These are phyloP conservation scores for Colletotrichum tabaci DNA, from an alignment of 2,329 filamentous ascomycete genomes.

Conservation along the genomic window DNA sequence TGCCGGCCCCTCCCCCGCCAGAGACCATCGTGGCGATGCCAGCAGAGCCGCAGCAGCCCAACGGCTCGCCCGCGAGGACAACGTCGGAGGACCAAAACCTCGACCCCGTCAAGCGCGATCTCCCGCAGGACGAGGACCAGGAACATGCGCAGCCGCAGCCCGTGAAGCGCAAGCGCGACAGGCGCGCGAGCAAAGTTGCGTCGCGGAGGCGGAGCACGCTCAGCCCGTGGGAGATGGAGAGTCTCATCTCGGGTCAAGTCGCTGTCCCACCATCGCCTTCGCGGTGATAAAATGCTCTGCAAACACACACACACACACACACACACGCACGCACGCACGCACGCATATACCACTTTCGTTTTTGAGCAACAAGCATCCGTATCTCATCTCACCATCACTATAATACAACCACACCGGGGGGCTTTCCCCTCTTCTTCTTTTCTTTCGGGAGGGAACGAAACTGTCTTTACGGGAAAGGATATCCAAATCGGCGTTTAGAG, in stretches of 20 bases:
- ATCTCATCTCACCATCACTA: background rate
- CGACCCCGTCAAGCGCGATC: slow-evolving; percentile 55
- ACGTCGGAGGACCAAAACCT: slow-evolving; percentile 46
- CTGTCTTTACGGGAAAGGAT: background rate
- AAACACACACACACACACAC: no score
- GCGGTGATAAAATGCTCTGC: slow-evolving; percentile 8
- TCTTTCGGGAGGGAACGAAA: background rate
- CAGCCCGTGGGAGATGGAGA: slow-evolving; percentile 81
- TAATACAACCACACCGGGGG: background rate
- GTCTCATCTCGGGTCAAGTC: slow-evolving; percentile 65
- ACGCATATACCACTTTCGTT: slow-evolving; percentile 2
- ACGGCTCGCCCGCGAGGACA: background rate
- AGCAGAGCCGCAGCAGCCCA: slow-evolving; percentile 12
- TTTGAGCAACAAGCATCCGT: background rate
- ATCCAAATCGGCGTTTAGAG: slow-evolving; percentile 10
- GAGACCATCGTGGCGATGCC: slow-evolving; percentile 28
- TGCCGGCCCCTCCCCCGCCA: slow-evolving; percentile 42
- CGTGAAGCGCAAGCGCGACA: slow-evolving; percentile 66
- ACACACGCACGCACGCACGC: no score
- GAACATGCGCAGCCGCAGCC: slow-evolving; percentile 47
- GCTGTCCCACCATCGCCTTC: slow-evolving; percentile 42
- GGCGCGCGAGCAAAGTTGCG: slow-evolving; percentile 67
- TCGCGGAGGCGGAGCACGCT: slow-evolving; percentile 81
- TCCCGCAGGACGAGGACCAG: slow-evolving; percentile 25
- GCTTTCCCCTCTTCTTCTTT: background rate